Evolutionary conservation across 257 asterid genomes (phyloP).

Genomic region (Lavandula angustifolia): DNA sequence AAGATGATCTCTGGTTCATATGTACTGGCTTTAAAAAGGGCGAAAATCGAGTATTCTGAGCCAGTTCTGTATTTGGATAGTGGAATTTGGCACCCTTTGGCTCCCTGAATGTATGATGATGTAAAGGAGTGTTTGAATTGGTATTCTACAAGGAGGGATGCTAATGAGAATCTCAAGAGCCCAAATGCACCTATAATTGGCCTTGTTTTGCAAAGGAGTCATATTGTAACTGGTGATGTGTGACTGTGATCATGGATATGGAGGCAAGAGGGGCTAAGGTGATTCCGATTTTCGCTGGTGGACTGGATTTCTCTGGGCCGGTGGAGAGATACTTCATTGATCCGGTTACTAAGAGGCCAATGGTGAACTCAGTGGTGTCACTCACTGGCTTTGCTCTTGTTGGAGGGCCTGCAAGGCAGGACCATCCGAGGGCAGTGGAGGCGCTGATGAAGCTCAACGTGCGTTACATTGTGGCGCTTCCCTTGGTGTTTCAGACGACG

Average conservation of each 20-base stretch:
- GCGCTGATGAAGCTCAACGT: conserved; percentile 88
- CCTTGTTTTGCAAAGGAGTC: conserved; percentile 88
- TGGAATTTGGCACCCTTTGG: conserved; percentile 97
- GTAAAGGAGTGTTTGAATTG: conserved; percentile 94
- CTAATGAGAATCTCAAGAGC: conserved; percentile 66
- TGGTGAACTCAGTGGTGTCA: conserved; percentile 76
- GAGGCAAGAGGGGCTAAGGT: conserved; percentile 97
- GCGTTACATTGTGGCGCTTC: conserved; percentile 89
- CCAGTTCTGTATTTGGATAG: conserved; percentile 83
- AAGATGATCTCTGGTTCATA: conserved; percentile 90
- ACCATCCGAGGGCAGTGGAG: conserved; percentile 92
- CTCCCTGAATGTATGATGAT: conserved; percentile 98
- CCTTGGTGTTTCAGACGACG: conserved; percentile 94
- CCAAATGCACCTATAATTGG: conserved; percentile 69
- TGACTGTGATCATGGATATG: conserved; percentile 96
- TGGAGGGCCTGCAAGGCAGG: conserved; percentile 98
- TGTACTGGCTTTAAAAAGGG: conserved; percentile 73
- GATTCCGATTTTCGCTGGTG: conserved; percentile 92
- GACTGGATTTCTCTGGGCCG: conserved; percentile 90
- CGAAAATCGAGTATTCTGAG: conserved; percentile 65
- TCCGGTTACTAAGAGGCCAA: conserved; percentile 76
- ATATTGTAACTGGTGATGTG: conserved; percentile 95
- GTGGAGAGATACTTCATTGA: conserved; percentile 77
- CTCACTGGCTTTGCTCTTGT: conserved; percentile 96
- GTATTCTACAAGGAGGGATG: conserved; percentile 80